phyloP scores from a whole-genome alignment of 495 filamentous ascomycete genomes.

The Lineolata rhizophorae region DNA sequence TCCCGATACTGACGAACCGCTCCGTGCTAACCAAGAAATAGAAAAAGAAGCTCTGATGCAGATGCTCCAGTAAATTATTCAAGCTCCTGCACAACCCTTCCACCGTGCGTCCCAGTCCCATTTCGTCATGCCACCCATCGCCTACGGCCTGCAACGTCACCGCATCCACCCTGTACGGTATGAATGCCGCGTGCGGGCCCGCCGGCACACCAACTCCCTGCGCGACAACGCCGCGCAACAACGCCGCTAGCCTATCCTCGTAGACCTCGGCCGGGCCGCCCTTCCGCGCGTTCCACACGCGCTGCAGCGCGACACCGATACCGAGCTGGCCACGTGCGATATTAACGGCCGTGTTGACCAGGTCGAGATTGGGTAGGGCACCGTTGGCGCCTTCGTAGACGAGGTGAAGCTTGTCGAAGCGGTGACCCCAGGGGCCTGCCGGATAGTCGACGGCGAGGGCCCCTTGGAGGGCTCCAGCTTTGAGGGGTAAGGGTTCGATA shows the following conservation, averaged over 20 bases:
- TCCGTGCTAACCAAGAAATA: slow-evolving; percentile 80
- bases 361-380: slow-evolving; percentile 81
- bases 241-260: slow-evolving; percentile 60
- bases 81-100: slow-evolving; percentile 78
- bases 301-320: slow-evolving; percentile 57
- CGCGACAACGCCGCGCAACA: slow-evolving; percentile 81
- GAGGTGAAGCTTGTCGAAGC: slow-evolving; percentile 72
- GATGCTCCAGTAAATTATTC: slow-evolving; percentile 89
- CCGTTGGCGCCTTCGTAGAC: slow-evolving; percentile 94
- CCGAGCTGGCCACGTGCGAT: slow-evolving; percentile 88
- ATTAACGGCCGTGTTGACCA: slow-evolving; percentile 80
- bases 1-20: slow-evolving; percentile 93
- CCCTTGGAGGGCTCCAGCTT: slow-evolving; percentile 82
- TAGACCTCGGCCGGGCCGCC: slow-evolving; percentile 78
- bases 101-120: slow-evolving; percentile 72
- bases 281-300: slow-evolving; percentile 52
- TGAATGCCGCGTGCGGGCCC: slow-evolving; percentile 83
- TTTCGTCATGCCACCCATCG: slow-evolving; percentile 90
- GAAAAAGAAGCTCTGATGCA: slow-evolving; percentile 99
- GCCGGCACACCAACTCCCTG: slow-evolving; percentile 79
- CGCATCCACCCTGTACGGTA: slow-evolving; percentile 94
- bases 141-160: slow-evolving; percentile 81
- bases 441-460: slow-evolving; percentile 88
- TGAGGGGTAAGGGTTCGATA: slow-evolving; percentile 74
- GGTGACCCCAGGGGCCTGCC: slow-evolving; percentile 35